A percentile compares a stretch with the other conserved stretches of the same genome.
Conservation (phyloP, 2,329 filamentous ascomycete genomes). For the Pseudogymnoascus sp. region DNA sequence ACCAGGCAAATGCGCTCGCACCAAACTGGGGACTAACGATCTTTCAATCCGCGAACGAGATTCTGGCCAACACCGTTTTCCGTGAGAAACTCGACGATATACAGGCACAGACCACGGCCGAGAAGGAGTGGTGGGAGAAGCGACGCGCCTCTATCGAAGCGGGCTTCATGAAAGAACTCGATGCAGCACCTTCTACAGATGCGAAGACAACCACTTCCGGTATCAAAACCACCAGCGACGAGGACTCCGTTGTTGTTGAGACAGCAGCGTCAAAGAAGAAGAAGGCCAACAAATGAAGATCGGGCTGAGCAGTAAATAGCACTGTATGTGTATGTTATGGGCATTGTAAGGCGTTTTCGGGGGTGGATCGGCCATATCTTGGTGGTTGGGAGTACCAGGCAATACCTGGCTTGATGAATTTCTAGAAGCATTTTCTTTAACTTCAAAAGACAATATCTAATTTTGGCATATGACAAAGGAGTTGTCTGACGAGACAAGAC, state of each 20-base stretch:
- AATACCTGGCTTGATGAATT: slow-evolving; percentile 6
- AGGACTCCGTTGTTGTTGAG: slow-evolving; percentile 75
- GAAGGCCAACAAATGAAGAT: slow-evolving; percentile 56
- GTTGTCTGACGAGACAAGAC: slow-evolving; percentile 1
- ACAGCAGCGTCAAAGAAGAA: slow-evolving; percentile 48
- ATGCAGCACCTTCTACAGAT: slow-evolving; percentile 50
- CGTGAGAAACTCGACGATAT: slow-evolving; percentile 71
- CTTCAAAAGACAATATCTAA: slow-evolving; percentile 6
- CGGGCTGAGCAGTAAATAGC: background rate
- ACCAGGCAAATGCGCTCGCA: slow-evolving; percentile 79
- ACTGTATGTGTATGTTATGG: slow-evolving; percentile 12
- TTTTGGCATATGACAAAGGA: slow-evolving; percentile 4
- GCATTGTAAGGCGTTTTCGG: slow-evolving; percentile 9
- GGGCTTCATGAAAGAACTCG: slow-evolving; percentile 80
- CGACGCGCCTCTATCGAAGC: slow-evolving; percentile 65
- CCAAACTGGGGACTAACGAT: slow-evolving; percentile 90
- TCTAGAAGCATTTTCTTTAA: slow-evolving; percentile 8
- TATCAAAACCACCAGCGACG: slow-evolving; percentile 49
- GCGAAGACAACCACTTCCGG: slow-evolving; percentile 33
- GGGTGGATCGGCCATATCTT: background rate
- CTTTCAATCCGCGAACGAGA: slow-evolving; percentile 97
- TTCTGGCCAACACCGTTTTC: slow-evolving; percentile 74
- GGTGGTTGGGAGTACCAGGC: slow-evolving; percentile 3
- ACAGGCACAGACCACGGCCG: slow-evolving; percentile 60
- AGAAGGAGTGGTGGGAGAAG: slow-evolving; percentile 92